Percentiles rank a stretch among this genome's conserved stretches.
Evolutionary conservation across 163 green algal genomes (phyloP).

Genomic region (Volvox carteri): DNA sequence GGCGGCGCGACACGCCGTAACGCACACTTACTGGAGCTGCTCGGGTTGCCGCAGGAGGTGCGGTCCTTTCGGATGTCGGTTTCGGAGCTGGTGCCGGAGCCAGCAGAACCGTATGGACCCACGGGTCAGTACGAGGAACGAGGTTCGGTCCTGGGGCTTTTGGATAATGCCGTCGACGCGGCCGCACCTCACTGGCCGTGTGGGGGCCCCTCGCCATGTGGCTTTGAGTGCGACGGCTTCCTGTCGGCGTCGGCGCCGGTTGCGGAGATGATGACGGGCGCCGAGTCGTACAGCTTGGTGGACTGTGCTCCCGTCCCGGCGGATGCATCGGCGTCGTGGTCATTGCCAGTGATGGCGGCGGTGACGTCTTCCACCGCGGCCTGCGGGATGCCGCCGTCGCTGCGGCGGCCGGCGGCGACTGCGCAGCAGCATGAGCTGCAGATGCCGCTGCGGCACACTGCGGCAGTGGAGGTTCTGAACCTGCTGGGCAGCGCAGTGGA

Average conservation of each 20-base stretch:
- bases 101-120: background rate
- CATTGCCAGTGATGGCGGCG: background rate
- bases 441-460: background rate
- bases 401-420: too few species aligned
- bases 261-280: background rate
- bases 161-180: background rate
- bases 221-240: background rate
- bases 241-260: background rate
- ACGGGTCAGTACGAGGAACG: background rate
- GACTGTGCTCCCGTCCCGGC: background rate
- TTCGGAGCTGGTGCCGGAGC: conserved; percentile 7
- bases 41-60: conserved; percentile 5
- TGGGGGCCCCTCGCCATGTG: background rate
- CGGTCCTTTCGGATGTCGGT: background rate
- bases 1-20: background rate
- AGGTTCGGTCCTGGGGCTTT: background rate
- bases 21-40: background rate
- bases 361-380: too few species aligned
- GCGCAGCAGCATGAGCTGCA: too few species aligned
- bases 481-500: background rate
- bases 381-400: too few species aligned
- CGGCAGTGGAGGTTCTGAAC: background rate
- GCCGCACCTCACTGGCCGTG: too few species aligned
- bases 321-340: background rate
- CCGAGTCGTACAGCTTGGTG: background rate